Evolutionary conservation across 352 stramenopile species (phyloP).

Genomic region (Globisporangium okanoganense): DNA sequence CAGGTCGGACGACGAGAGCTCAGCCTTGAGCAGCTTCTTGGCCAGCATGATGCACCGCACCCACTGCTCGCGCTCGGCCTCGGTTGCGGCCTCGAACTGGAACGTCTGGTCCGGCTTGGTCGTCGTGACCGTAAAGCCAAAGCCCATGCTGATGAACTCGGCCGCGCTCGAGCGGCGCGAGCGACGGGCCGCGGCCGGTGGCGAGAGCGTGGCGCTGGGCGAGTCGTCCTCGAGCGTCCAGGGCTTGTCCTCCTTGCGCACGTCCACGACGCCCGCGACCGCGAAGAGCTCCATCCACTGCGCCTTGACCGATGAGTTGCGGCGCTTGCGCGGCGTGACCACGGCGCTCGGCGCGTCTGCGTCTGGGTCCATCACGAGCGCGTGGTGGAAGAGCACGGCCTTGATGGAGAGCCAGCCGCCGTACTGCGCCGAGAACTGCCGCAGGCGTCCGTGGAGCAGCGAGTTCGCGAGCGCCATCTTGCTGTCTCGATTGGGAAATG

Average conservation of each 20-base stretch:
- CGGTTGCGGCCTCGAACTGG: conserved; percentile 32
- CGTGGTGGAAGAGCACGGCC: conserved; percentile 40
- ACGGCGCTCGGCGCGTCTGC: conserved; percentile 21
- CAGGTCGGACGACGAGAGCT: background rate
- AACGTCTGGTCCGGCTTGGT: conserved; percentile 24
- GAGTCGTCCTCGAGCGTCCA: conserved; percentile 18
- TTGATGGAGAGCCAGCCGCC: conserved; percentile 44
- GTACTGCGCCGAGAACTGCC: conserved; percentile 52
- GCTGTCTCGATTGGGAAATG: background rate
- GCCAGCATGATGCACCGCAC: conserved; percentile 37
- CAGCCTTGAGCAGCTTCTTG: conserved; percentile 26
- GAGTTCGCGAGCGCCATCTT: conserved; percentile 30
- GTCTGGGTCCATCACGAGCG: conserved; percentile 50
- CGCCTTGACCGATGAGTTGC: conserved; percentile 33
- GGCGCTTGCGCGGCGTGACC: conserved; percentile 37
- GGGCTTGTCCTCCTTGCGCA: conserved; percentile 28
- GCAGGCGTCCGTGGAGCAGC: conserved; percentile 34
- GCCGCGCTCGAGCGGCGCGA: conserved; percentile 16
- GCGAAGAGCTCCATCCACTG: conserved; percentile 49
- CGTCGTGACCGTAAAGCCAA: conserved; percentile 36
- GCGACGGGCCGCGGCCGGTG: conserved; percentile 12
- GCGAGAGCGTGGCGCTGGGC: conserved; percentile 6
- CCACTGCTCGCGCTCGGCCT: conserved; percentile 40
- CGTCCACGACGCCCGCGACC: conserved; percentile 24
- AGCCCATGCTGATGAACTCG: conserved; percentile 22